phyloP scores from a whole-genome alignment of 345 rosid genomes.

The Camelina hispida region DNA sequence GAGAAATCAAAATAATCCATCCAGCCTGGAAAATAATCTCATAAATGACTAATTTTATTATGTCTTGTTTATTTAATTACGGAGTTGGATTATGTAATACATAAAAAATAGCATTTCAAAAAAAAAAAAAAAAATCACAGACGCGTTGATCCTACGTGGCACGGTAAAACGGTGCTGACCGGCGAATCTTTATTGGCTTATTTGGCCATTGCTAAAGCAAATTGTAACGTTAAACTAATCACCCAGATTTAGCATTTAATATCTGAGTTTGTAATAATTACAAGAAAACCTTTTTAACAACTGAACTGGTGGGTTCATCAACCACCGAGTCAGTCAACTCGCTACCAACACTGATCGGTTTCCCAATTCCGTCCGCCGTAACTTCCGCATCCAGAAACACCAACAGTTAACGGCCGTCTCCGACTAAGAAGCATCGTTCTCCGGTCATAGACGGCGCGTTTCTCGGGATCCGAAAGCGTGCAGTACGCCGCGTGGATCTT shows the following conservation, averaged over 20 bases:
- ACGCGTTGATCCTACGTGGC: background rate
- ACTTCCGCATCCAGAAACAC: constrained; percentile 44
- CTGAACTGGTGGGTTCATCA: too few relatives aligned
- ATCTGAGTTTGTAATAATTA: background rate
- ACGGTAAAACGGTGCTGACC: background rate
- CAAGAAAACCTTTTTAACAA: background rate
- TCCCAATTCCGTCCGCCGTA: constrained; percentile 78
- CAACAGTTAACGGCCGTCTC: constrained; percentile 54
- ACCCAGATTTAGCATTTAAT: constrained; percentile 14
- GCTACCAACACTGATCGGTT: constrained; percentile 93
- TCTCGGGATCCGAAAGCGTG: constrained; percentile 82
- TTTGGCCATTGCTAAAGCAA: too few relatives aligned
- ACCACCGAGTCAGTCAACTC: constrained; percentile 40
- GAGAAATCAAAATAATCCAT: too few relatives aligned
- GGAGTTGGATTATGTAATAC: too few relatives aligned
- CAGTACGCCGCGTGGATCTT: constrained; percentile 75
- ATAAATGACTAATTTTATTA: too few relatives aligned
- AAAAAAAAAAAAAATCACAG: too few relatives aligned
- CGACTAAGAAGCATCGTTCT: constrained; percentile 45
- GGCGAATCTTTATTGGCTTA: too few relatives aligned
- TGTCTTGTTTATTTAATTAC: too few relatives aligned
- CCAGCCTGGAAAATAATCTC: too few relatives aligned
- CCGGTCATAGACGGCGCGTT: constrained; percentile 78
- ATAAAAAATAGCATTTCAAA: too few relatives aligned
- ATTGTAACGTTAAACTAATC: background rate